These are phyloP conservation scores for Penicillium fuscoglaucum DNA, from an alignment of 2,329 filamentous ascomycete species.

Conservation along the genomic window DNA sequence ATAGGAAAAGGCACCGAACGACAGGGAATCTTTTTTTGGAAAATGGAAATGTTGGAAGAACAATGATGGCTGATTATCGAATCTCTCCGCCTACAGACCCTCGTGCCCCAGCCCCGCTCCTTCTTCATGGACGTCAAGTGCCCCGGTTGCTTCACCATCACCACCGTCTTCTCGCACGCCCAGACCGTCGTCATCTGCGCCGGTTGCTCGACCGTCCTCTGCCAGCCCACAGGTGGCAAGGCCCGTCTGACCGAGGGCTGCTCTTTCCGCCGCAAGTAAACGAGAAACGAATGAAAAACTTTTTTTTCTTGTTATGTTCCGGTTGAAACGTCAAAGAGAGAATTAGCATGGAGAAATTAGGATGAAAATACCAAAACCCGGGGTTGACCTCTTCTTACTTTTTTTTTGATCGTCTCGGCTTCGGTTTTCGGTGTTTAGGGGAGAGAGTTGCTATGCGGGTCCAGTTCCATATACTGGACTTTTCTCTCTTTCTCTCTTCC, in stretches of 20 bases:
- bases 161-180: conserved; percentile 99
- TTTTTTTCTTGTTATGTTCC: conserved; percentile 30
- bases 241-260: conserved; percentile 98
- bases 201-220: conserved; percentile 98
- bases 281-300: conserved; percentile 35
- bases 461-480: conserved; percentile 5
- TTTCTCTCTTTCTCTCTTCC: conserved; percentile 14
- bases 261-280: conserved; percentile 99
- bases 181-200: conserved; percentile 99
- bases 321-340: conserved; percentile 30
- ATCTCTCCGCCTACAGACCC: conserved; percentile 59
- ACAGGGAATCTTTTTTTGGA: neutral
- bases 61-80: conserved; percentile 10
- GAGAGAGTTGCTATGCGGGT: conserved; percentile 5
- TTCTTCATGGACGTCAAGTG: conserved; percentile 99
- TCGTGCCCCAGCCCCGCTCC: conserved; percentile 93
- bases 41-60: conserved; percentile 1
- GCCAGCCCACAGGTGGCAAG: conserved; percentile 99
- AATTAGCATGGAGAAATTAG: conserved; percentile 32
- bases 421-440: conserved; percentile 17
- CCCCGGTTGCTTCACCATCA: conserved; percentile 99
- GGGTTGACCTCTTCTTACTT: conserved; percentile 16
- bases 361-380: conserved; percentile 32
- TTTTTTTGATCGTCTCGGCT: conserved; percentile 28
- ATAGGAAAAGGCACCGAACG: conserved; percentile 4